These are phyloP conservation scores for Eutrema heterophyllum DNA, from an alignment of 345 rosid genomes.

Conservation along the genomic window DNA sequence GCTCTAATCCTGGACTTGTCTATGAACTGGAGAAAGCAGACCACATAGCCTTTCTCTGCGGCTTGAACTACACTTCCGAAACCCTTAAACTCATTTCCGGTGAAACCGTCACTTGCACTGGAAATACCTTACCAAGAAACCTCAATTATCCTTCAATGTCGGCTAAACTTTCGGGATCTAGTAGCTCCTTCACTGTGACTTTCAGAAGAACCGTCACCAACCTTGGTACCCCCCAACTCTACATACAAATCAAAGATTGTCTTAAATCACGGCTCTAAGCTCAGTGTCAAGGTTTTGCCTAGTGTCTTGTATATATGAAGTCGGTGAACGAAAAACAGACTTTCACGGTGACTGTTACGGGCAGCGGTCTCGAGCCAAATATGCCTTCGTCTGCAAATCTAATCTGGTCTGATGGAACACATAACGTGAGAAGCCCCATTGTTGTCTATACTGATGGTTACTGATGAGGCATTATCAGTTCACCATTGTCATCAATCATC, in stretches of 20 bases:
- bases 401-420: neutral
- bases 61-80: constrained; percentile 18
- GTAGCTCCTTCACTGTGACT: constrained; percentile 8
- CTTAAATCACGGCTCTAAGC: neutral
- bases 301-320: neutral
- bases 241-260: constrained; percentile 36
- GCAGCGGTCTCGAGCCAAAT: neutral
- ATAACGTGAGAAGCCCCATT: constrained; percentile 13
- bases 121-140: constrained; percentile 20
- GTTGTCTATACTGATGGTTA: neutral
- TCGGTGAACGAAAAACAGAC: constrained; percentile 1
- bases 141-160: constrained; percentile 54
- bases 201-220: constrained; percentile 56
- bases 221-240: constrained; percentile 36
- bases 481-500: neutral
- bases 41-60: constrained; percentile 41
- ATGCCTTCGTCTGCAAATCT: neutral
- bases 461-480: neutral
- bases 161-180: neutral
- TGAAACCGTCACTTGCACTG: constrained; percentile 30
- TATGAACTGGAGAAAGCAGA: constrained; percentile 30
- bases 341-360: constrained; percentile 6
- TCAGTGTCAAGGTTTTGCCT: constrained; percentile 4
- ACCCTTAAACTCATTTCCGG: constrained; percentile 26
- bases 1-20: constrained; percentile 44